Base-by-base conservation (phyloP, 306 rosid genomes). In the Ormosia emarginata region DNA sequence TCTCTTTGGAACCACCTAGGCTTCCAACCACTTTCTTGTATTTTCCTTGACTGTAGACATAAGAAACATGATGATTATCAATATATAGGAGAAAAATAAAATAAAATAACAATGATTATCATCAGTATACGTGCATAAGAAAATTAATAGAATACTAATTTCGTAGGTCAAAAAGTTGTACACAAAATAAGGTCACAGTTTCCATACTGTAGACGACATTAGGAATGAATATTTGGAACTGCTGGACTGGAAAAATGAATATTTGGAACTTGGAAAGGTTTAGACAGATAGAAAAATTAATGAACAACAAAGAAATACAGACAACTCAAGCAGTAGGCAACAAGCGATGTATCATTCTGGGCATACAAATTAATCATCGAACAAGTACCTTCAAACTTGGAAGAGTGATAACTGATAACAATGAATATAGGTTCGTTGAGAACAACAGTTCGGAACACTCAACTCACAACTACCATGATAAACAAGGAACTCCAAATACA, bases 21-120 rank as follows among this genome's bases (percentile, higher is more conserved):
- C 63, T 89, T 88, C 99, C 99, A 95, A 33, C 99, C 99, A 86
- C 69, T 92, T 82, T 93, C 99, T 95, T 95, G 99, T 67, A 95
- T 65, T 88, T 93, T 95, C 84, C 97, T 89, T 4, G 99, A 92
- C 99, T 95, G 88, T 11, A 44, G 53, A 56, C 47, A 37, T 8
- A 73, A 44, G 44, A 80, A 49, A 12, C 76, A 39, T 8, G 24
- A n/a, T 11, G 24, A 55, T 78, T 4, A 67, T 55, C 34, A 67
- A 64, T 10, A 53, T 13, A 41, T 18, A 65, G 74, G 55, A 30
- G 10, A 3, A 6, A 14, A 8, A 18, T 37, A 4, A 13, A 11
- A 2, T 34, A 17, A n/a, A 33, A 46, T 5, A 29, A 14, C 47
- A 3, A 15, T 72, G 36, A 52, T 33, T 14, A 71, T 14, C 76